Conservation (phyloP, 2,329 filamentous ascomycete species). For the Exserohilum turcica region DNA sequence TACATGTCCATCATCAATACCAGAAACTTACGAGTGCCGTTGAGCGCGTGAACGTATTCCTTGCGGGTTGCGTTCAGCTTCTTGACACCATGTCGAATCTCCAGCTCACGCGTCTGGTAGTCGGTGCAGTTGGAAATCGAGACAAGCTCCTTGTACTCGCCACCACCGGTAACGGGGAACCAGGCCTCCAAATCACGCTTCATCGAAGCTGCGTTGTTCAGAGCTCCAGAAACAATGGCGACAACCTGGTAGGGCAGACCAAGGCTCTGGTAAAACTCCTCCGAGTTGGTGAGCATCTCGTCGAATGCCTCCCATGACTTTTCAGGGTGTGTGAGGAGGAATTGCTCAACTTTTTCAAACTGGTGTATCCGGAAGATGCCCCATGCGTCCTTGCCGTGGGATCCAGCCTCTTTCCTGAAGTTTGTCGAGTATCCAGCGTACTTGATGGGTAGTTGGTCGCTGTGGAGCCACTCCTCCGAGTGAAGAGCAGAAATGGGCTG, state of each 20-base stretch:
- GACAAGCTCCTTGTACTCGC: slow-evolving; percentile 97
- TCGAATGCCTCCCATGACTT: slow-evolving; percentile 89
- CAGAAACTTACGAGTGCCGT: slow-evolving; percentile 63
- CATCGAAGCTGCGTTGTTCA: slow-evolving; percentile 62
- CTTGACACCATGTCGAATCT: slow-evolving; percentile 90
- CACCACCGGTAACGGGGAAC: slow-evolving; percentile 61
- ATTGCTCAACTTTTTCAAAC: slow-evolving; percentile 71
- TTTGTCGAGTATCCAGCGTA: slow-evolving; percentile 88
- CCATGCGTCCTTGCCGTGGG: slow-evolving; percentile 93
- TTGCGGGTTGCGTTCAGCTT: slow-evolving; percentile 75
- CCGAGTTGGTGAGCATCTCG: slow-evolving; percentile 85
- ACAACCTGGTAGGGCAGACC: slow-evolving; percentile 90
- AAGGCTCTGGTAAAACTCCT: slow-evolving; percentile 93
- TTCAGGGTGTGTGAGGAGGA: slow-evolving; percentile 72
- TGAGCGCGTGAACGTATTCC: slow-evolving; percentile 92
- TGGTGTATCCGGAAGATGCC: slow-evolving; percentile 98
- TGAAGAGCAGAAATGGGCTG: slow-evolving; percentile 94
- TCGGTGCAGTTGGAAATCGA: slow-evolving; percentile 98
- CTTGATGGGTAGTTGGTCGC: slow-evolving; percentile 83
- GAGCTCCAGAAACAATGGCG: slow-evolving; percentile 90
- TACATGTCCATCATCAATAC: not conserved
- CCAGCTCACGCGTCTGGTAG: slow-evolving; percentile 91
- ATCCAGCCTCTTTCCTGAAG: slow-evolving; percentile 93
- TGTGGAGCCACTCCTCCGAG: slow-evolving; percentile 87
- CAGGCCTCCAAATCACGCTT: slow-evolving; percentile 96